A percentile compares a stretch with the other conserved stretches of the same genome.
Evolutionary conservation across 2,329 filamentous ascomycete genomes (phyloP).

Genomic region (Domatiomyces globalis): DNA sequence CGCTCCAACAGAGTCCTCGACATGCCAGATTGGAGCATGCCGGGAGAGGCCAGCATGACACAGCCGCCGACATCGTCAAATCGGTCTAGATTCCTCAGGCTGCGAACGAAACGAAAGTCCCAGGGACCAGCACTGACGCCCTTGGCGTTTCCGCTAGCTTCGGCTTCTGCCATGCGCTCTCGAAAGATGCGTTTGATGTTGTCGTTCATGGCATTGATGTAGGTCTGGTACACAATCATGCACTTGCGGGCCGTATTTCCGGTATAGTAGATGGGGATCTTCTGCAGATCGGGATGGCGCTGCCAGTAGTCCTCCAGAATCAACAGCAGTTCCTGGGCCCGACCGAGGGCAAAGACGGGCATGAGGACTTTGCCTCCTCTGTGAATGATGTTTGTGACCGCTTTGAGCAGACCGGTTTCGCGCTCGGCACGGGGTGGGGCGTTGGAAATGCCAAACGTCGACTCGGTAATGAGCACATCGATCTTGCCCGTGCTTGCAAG

Average conservation of each 20-base stretch:
- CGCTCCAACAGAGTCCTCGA: constrained; percentile 83
- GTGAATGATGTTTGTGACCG: constrained; percentile 80
- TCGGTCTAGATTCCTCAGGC: constrained; percentile 78
- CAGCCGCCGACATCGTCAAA: constrained; percentile 94
- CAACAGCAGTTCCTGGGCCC: constrained; percentile 83
- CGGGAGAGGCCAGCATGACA: constrained; percentile 92
- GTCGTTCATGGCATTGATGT: constrained; percentile 96
- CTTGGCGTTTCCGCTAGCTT: constrained; percentile 63
- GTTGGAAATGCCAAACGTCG: constrained; percentile 89
- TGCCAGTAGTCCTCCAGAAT: constrained; percentile 97
- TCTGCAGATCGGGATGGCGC: constrained; percentile 75
- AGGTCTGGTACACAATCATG: constrained; percentile 98
- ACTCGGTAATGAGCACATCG: constrained; percentile 93
- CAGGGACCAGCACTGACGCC: constrained; percentile 59
- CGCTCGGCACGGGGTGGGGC: constrained; percentile 82
- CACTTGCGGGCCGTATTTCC: constrained; percentile 89
- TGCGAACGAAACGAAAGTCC: constrained; percentile 92
- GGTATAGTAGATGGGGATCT: constrained; percentile 92
- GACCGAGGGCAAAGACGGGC: constrained; percentile 86
- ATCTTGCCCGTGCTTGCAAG: constrained; percentile 60
- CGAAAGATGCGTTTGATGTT: constrained; percentile 95
- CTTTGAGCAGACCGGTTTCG: constrained; percentile 88
- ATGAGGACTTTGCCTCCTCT: constrained; percentile 84
- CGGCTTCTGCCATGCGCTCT: constrained; percentile 80
- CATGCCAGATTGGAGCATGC: constrained; percentile 96